phyloP scores from a whole-genome alignment of 768 basidiomycete species.

The Coprinopsis sp. region DNA sequence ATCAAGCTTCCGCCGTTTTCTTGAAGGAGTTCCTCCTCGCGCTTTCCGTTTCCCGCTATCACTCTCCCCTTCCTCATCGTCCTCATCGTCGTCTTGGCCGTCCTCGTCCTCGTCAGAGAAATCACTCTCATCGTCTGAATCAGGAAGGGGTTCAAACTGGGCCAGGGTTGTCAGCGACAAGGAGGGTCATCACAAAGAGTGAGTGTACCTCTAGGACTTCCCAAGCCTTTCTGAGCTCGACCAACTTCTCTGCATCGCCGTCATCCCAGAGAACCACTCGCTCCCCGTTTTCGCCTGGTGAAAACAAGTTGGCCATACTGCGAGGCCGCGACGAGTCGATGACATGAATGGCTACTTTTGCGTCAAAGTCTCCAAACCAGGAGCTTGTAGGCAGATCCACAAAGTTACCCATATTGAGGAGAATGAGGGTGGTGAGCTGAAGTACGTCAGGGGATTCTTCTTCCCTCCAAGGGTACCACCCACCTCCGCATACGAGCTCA shows the following conservation, averaged over 20 bases:
- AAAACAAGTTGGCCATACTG: conserved; percentile 84
- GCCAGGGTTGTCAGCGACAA: conserved; percentile 2
- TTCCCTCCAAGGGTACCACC: conserved; percentile 1
- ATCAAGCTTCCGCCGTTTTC: conserved; percentile 59
- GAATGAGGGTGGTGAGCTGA: conserved; percentile 83
- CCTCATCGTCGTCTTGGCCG: conserved; percentile 41
- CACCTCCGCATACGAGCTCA: conserved; percentile 66
- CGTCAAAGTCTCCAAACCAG: conserved; percentile 73
- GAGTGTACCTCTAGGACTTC: conserved; percentile 70
- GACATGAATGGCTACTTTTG: conserved; percentile 74
- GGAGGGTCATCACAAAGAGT: not conserved
- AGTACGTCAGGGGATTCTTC: not conserved
- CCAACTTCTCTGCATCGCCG: conserved; percentile 67
- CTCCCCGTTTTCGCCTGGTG: conserved; percentile 58
- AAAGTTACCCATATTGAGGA: conserved; percentile 89
- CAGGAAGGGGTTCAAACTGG: conserved; percentile 76
- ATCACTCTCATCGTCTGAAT: conserved; percentile 60
- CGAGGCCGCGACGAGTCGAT: conserved; percentile 92
- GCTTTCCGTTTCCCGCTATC: conserved; percentile 49
- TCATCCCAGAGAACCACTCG: conserved; percentile 92
- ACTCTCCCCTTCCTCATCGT: conserved; percentile 25
- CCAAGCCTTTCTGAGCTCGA: conserved; percentile 75
- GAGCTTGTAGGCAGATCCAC: conserved; percentile 71
- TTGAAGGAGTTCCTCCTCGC: conserved; percentile 31
- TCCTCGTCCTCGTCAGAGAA: conserved; percentile 43